Conservation (phyloP, 768 basidiomycete species). For the Mycena venus region DNA sequence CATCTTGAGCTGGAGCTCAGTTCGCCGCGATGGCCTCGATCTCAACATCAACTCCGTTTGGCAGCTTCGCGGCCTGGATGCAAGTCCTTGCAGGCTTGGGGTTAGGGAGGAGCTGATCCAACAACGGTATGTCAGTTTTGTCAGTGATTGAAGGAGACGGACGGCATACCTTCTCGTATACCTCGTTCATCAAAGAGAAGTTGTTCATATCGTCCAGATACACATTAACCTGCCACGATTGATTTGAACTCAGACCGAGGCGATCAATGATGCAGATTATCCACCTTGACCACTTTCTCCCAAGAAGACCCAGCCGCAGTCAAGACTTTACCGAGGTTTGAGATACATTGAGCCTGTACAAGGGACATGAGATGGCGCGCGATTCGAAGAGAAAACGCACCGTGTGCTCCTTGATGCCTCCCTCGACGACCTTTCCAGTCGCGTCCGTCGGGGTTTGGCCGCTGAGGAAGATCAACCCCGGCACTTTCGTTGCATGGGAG, state of each 20-base stretch:
- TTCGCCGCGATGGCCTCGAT: conserved; percentile 70
- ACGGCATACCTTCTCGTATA: conserved; percentile 63
- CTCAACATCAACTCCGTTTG: conserved; percentile 79
- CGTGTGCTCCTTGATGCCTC: conserved; percentile 73
- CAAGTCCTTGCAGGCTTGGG: conserved; percentile 83
- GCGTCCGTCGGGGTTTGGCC: conserved; percentile 69
- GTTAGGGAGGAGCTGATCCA: conserved; percentile 57
- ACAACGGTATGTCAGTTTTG: background rate
- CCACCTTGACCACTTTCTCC: conserved; percentile 65
- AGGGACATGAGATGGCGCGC: background rate
- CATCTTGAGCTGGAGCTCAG: background rate
- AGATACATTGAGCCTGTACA: conserved; percentile 66
- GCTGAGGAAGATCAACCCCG: conserved; percentile 72
- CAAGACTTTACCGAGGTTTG: conserved; percentile 67
- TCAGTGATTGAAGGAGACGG: background rate
- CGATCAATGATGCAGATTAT: background rate
- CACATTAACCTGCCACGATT: conserved; percentile 57
- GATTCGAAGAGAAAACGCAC: conserved; percentile 46
- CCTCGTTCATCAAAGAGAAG: conserved; percentile 68
- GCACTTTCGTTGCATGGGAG: conserved; percentile 55
- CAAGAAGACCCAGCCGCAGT: conserved; percentile 68
- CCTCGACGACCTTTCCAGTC: conserved; percentile 62
- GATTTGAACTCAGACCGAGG: background rate
- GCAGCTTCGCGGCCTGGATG: conserved; percentile 80
- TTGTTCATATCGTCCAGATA: conserved; percentile 74